phyloP scores from a whole-genome alignment of 139 green algal genomes.

The Chlorella ohadii region DNA sequence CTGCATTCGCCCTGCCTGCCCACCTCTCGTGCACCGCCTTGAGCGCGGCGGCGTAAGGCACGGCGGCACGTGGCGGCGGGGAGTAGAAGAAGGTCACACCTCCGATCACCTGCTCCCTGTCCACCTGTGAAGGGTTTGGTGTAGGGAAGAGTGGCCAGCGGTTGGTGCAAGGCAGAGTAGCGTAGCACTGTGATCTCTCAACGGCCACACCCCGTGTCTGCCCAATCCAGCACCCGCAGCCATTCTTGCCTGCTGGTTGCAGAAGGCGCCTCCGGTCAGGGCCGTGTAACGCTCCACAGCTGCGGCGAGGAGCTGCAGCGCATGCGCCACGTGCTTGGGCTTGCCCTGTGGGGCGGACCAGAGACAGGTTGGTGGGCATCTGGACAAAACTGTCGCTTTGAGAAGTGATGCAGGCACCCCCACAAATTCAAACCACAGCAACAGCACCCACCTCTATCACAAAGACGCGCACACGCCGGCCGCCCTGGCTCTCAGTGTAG shows the following conservation, averaged over 20 bases:
- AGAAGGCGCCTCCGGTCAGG: not conserved
- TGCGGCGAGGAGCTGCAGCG: constrained; percentile 74
- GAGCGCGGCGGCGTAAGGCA: constrained; percentile 80
- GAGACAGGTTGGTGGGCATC: too few species aligned
- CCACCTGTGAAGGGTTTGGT: constrained; percentile 13
- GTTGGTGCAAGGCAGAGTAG: not conserved
- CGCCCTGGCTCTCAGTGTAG: constrained; percentile 72
- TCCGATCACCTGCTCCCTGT: constrained; percentile 53
- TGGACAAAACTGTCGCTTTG: too few species aligned
- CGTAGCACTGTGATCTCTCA: too few species aligned
- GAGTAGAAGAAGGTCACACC: constrained; percentile 92
- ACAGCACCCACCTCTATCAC: constrained; percentile 57
- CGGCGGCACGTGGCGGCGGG: constrained; percentile 79
- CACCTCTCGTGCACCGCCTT: constrained; percentile 45
- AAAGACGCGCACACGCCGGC: constrained; percentile 51
- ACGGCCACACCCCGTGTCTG: too few species aligned
- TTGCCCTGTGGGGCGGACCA: constrained; percentile 54
- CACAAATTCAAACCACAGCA: too few species aligned
- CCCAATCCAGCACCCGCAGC: too few species aligned
- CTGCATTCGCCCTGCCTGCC: not conserved
- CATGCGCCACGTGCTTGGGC: constrained; percentile 35
- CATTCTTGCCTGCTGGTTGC: too few species aligned
- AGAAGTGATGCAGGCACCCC: too few species aligned
- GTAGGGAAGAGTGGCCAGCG: not conserved
- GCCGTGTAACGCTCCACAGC: constrained; percentile 62